phyloP scores from a whole-genome alignment of 495 filamentous ascomycete species.

The Platismatia glauca region DNA sequence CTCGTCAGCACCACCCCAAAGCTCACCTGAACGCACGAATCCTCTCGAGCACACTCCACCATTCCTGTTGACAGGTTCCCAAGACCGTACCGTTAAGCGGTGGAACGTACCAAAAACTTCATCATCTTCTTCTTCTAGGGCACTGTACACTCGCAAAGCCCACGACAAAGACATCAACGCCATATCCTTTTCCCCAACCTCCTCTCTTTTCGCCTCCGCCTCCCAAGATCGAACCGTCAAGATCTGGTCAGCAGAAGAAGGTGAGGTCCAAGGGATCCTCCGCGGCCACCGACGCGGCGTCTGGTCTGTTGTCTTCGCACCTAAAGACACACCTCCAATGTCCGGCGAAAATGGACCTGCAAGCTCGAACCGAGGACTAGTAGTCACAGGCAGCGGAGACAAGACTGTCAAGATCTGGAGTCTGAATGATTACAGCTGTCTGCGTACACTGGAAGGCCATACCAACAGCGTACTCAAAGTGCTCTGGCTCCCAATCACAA shows the following conservation, averaged over 20 bases:
- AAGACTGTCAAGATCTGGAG: slow-evolving; percentile 96
- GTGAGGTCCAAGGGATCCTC: slow-evolving; percentile 81
- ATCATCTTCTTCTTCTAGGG: slow-evolving; percentile 38
- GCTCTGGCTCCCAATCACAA: slow-evolving; percentile 66
- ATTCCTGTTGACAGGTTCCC: slow-evolving; percentile 83
- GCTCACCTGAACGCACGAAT: slow-evolving; percentile 53
- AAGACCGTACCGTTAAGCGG: slow-evolving; percentile 88
- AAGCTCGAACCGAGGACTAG: slow-evolving; percentile 56
- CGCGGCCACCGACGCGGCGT: slow-evolving; percentile 89
- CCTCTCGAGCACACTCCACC: slow-evolving; percentile 71
- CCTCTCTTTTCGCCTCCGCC: slow-evolving; percentile 77
- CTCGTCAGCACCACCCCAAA: slow-evolving; percentile 50
- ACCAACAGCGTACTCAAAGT: slow-evolving; percentile 91
- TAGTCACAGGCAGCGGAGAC: slow-evolving; percentile 85
- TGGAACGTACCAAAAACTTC: slow-evolving; percentile 59
- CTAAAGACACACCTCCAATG: slow-evolving; percentile 61
- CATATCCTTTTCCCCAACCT: slow-evolving; percentile 62
- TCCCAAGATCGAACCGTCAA: slow-evolving; percentile 95
- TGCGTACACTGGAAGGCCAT: slow-evolving; percentile 92
- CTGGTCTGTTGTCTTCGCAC: slow-evolving; percentile 87
- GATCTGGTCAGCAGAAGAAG: slow-evolving; percentile 83
- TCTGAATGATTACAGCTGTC: slow-evolving; percentile 81
- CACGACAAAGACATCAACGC: slow-evolving; percentile 99
- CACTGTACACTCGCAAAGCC: slow-evolving; percentile 77
- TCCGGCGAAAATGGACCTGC: slow-evolving; percentile 58